Evolutionary conservation across 805 yeast species (phyloP).

Genomic region (Yamadazyma nakazawae): DNA sequence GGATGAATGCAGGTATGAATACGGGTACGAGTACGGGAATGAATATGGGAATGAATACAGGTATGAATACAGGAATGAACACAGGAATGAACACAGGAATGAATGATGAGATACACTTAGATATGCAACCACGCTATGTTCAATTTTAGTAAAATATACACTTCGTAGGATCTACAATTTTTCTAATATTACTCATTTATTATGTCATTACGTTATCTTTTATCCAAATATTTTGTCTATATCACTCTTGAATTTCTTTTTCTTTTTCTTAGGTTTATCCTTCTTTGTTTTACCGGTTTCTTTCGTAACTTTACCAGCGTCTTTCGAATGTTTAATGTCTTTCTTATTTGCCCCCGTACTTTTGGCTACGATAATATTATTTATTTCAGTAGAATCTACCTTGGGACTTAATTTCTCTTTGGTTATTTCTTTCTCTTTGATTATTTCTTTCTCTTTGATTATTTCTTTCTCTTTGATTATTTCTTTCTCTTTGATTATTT

Average conservation of each 20-base stretch:
- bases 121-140: slow-evolving; percentile 10
- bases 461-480: not conserved
- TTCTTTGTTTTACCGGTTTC: slow-evolving; percentile 12
- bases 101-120: slow-evolving; percentile 3
- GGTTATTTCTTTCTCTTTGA: not conserved
- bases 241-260: slow-evolving; percentile 49
- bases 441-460: not conserved
- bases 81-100: slow-evolving; percentile 1
- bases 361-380: not conserved
- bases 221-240: slow-evolving; percentile 77
- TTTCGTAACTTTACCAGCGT: slow-evolving; percentile 8
- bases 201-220: not conserved
- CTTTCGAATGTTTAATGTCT: slow-evolving; percentile 2
- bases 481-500: not conserved
- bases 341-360: slow-evolving; percentile 9
- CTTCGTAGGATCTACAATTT: not conserved
- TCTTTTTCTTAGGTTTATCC: slow-evolving; percentile 27
- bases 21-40: too few species aligned
- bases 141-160: slow-evolving; percentile 6
- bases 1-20: not conserved
- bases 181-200: not conserved
- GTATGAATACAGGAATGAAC: slow-evolving; percentile 1
- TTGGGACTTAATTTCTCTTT: not conserved
- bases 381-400: not conserved
- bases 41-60: not conserved